Conservation (phyloP, 2,329 filamentous ascomycete genomes). For the Akanthomyces uredinophilus region DNA sequence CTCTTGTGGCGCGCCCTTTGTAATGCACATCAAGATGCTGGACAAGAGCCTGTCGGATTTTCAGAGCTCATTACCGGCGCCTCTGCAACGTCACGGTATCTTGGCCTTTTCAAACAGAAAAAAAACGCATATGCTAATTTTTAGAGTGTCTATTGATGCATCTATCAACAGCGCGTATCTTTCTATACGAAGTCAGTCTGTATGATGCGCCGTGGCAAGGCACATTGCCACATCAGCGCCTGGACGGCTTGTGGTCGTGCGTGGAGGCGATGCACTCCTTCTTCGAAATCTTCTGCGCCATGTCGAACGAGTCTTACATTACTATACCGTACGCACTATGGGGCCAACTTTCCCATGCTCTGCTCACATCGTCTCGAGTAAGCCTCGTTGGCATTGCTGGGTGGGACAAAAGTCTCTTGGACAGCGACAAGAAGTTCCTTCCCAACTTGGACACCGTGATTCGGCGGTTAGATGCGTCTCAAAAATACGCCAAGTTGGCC, state of each 20-base stretch:
- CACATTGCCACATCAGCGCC: not conserved
- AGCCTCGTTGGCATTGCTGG: slow-evolving; percentile 4
- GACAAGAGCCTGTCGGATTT: slow-evolving; percentile 2
- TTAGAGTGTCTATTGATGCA: not conserved
- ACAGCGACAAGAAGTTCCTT: not conserved
- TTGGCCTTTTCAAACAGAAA: not conserved
- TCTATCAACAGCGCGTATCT: not conserved
- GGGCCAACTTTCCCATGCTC: slow-evolving; percentile 9
- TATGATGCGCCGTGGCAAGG: slow-evolving; percentile 9
- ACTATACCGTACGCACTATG: slow-evolving; percentile 4
- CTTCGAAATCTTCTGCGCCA: not conserved
- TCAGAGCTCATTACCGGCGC: not conserved
- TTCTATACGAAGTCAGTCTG: slow-evolving; percentile 8
- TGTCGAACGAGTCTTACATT: not conserved
- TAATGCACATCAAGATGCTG: slow-evolving; percentile 6
- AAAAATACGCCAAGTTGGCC: not conserved
- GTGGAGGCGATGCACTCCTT: not conserved
- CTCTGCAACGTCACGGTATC: slow-evolving; percentile 1
- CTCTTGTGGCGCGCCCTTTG: not conserved
- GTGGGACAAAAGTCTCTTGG: slow-evolving; percentile 1
- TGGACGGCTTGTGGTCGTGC: slow-evolving; percentile 1
- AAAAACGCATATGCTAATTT: not conserved
- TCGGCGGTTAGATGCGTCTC: not conserved
- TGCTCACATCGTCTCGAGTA: slow-evolving; percentile 4
- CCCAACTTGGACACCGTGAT: not conserved